Evolutionary conservation across 2,329 filamentous ascomycete species (phyloP).

Genomic region (Talaromyces verruculosus): DNA sequence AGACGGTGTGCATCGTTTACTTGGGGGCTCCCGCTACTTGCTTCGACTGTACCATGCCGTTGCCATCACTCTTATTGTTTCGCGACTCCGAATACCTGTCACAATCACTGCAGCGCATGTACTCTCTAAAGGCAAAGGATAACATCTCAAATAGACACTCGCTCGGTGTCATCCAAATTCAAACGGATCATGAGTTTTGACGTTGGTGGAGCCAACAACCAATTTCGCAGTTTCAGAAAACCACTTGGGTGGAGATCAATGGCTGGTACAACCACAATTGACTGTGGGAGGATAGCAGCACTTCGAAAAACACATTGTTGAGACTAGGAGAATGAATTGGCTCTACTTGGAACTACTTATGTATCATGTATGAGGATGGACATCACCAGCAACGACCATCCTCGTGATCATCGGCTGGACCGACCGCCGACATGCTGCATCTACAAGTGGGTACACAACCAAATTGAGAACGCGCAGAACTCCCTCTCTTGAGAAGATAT

Average conservation of each 20-base stretch:
- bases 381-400: neutral
- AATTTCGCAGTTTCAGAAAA: neutral
- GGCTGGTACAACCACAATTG: neutral
- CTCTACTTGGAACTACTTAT: neutral
- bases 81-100: neutral
- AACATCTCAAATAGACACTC: neutral
- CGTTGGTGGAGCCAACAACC: conserved; percentile 1
- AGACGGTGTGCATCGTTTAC: conserved; percentile 2
- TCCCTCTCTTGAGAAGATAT: neutral
- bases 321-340: no score
- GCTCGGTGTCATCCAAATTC: neutral
- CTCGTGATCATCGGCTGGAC: neutral
- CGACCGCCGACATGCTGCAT: neutral
- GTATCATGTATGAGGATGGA: neutral
- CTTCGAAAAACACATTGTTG: neutral
- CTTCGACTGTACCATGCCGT: neutral
- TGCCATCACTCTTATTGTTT: neutral
- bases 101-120: neutral
- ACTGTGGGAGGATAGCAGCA: neutral
- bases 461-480: neutral
- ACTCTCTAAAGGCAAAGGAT: neutral
- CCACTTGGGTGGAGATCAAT: neutral
- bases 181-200: neutral
- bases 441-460: neutral
- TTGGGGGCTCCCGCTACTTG: neutral